phyloP scores from a whole-genome alignment of 75 land plant genomes.

The Cunninghamia lanceolata region DNA sequence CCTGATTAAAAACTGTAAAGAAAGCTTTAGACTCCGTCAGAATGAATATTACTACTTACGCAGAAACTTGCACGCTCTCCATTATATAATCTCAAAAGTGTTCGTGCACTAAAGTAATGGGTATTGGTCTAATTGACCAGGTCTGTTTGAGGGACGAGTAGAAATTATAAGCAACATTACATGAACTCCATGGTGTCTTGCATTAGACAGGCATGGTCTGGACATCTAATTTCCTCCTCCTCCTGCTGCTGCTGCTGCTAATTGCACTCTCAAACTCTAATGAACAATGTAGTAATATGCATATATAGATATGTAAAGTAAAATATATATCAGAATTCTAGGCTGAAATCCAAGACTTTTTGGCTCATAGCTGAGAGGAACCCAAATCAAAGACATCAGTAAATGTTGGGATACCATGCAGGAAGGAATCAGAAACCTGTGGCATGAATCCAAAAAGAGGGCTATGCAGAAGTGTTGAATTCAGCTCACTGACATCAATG shows the following conservation, averaged over 20 bases:
- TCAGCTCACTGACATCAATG: neutral
- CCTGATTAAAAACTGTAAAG: neutral
- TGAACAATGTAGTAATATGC: neutral
- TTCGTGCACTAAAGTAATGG: neutral
- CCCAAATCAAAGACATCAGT: conserved; percentile 5
- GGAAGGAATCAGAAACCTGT: conserved; percentile 9
- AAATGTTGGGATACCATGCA: neutral
- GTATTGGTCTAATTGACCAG: neutral
- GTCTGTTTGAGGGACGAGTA: neutral
- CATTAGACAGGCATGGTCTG: neutral
- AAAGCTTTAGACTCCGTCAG: neutral
- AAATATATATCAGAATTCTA: neutral
- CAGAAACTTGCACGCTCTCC: neutral
- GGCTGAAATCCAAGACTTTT: neutral
- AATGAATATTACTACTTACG: neutral
- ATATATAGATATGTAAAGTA: neutral
- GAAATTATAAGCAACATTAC: neutral
- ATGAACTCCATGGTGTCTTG: neutral
- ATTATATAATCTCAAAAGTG: neutral
- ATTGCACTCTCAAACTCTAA: neutral
- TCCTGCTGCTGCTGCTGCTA: neutral
- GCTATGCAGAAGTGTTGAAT: conserved; percentile 5
- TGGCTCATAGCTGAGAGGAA: conserved; percentile 7
- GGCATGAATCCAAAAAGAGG: conserved; percentile 11
- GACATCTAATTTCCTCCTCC: neutral